phyloP scores from a whole-genome alignment of 257 asterid genomes.

The Anisodus tanguticus region DNA sequence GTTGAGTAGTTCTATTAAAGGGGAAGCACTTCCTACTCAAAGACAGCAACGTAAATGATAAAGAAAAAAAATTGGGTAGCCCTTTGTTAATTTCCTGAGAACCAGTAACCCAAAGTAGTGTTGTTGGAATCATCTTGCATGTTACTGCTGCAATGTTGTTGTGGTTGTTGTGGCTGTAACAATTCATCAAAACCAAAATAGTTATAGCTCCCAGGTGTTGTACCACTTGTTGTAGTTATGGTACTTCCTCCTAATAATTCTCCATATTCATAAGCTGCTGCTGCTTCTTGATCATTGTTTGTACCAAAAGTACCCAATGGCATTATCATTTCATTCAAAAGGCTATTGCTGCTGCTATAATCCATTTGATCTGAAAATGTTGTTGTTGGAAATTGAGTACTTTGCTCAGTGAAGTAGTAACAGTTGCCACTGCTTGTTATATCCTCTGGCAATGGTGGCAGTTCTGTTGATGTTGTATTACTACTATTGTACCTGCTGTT shows the following conservation, averaged over 20 bases:
- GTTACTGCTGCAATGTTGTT: background rate
- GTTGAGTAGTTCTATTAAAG: too few relatives aligned
- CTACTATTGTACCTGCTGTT: too few relatives aligned
- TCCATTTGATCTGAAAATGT: conserved; percentile 66
- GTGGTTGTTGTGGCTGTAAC: background rate
- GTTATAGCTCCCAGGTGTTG: background rate
- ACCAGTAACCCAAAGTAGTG: background rate
- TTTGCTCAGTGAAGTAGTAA: background rate
- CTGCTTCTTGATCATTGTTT: too few relatives aligned
- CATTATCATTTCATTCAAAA: too few relatives aligned
- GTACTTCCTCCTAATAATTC: too few relatives aligned
- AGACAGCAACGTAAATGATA: too few relatives aligned
- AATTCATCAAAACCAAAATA: conserved; percentile 21
- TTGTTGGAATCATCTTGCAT: conserved; percentile 17
- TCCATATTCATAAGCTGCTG: too few relatives aligned
- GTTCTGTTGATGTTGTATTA: too few relatives aligned
- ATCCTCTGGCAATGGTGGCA: too few relatives aligned
- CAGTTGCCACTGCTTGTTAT: conserved; percentile 53
- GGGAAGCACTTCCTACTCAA: too few relatives aligned
- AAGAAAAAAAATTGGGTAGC: too few relatives aligned
- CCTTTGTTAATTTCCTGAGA: background rate
- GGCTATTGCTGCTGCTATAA: conserved; percentile 36
- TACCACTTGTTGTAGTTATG: background rate
- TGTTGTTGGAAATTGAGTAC: background rate
- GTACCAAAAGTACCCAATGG: too few relatives aligned